Conservation (phyloP, 352 stramenopile genomes). For the Thraustochytrium sp. region DNA sequence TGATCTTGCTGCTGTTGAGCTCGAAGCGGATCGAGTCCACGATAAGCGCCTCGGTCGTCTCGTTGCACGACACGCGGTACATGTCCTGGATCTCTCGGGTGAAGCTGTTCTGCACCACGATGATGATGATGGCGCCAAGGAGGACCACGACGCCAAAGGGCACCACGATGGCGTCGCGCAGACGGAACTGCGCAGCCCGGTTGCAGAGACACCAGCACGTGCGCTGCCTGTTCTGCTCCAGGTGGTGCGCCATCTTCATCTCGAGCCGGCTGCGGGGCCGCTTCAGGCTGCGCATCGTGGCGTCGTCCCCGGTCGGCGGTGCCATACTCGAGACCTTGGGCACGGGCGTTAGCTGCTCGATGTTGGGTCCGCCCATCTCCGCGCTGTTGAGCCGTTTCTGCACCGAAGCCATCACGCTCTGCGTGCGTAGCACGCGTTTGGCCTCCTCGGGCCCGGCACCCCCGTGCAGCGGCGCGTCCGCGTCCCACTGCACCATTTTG, state of each 20-base stretch:
- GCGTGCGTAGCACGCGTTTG: background rate
- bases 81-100: background rate
- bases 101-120: background rate
- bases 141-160: background rate
- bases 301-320: background rate
- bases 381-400: background rate
- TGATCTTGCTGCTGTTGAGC: background rate
- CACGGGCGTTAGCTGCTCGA: background rate
- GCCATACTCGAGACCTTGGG: background rate
- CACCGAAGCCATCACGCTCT: conserved; percentile 5
- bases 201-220: conserved; percentile 14
- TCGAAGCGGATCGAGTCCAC: background rate
- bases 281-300: background rate
- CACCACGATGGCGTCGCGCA: background rate
- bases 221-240: background rate
- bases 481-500: background rate
- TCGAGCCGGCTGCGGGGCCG: background rate
- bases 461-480: background rate
- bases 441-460: background rate
- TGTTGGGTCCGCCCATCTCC: background rate
- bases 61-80: background rate
- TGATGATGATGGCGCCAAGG: background rate
- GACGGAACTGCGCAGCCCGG: background rate
- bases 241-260: background rate
- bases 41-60: background rate